Percentiles rank a stretch among this genome's conserved stretches.
Evolutionary conservation across 768 basidiomycete genomes (phyloP).

Genomic region (Podaxis carcinomalis): DNA sequence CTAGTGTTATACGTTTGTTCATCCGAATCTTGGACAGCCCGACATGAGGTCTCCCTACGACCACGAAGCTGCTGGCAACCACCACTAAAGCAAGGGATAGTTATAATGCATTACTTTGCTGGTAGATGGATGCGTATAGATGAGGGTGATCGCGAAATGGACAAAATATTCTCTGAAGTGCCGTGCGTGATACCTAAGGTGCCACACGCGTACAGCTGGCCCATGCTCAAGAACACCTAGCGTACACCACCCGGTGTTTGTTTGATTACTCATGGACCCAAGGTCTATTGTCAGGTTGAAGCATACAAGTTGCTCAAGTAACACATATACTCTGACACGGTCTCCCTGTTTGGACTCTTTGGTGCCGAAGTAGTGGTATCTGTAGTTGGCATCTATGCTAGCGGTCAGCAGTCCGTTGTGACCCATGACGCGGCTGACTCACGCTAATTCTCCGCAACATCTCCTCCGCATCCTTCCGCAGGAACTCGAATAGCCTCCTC

Average conservation of each 20-base stretch:
- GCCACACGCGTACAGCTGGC: background rate
- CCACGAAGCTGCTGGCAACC: slow-evolving; percentile 39
- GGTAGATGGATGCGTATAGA: background rate
- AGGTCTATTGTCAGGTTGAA: background rate
- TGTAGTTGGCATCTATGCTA: background rate
- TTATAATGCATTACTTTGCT: background rate
- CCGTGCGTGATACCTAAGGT: background rate
- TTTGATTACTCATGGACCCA: background rate
- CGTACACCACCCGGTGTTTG: background rate
- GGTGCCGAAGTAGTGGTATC: background rate
- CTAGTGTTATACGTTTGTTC: slow-evolving; percentile 2
- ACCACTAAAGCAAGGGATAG: slow-evolving; percentile 25
- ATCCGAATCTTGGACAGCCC: slow-evolving; percentile 39
- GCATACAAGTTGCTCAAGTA: slow-evolving; percentile 4
- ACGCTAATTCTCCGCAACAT: slow-evolving; percentile 1
- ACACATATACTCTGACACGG: slow-evolving; percentile 1
- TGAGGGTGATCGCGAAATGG: background rate
- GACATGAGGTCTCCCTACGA: slow-evolving; percentile 61
- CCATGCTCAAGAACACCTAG: background rate
- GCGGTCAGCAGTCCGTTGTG: background rate
- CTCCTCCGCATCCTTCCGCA: background rate
- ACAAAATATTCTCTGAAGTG: background rate
- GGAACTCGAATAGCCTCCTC: background rate
- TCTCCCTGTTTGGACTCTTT: background rate
- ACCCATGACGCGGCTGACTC: background rate